phyloP scores from a whole-genome alignment of 2,329 filamentous ascomycete genomes.

The Neofusicoccum cordaticola region DNA sequence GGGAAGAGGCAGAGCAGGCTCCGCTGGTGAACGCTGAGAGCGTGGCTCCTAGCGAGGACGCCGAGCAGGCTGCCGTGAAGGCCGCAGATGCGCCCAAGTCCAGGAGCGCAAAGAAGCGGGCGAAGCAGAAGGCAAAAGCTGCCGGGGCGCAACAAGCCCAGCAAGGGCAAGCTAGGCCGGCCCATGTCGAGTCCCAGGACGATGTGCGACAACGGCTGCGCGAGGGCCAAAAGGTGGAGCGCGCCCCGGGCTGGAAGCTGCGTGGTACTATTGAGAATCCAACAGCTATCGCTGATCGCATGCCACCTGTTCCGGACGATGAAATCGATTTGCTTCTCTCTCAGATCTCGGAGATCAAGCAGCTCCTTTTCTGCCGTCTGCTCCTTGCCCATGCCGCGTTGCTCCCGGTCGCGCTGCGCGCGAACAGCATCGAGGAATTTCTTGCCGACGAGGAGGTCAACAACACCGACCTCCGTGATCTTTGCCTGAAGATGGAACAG shows the following conservation, averaged over 20 bases:
- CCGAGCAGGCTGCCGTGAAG: neutral
- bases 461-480: conserved; percentile 44
- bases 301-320: conserved; percentile 40
- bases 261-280: conserved; percentile 33
- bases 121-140: conserved; percentile 28
- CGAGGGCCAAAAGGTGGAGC: conserved; percentile 39
- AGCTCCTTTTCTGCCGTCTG: conserved; percentile 49
- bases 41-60: neutral
- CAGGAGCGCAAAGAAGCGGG: conserved; percentile 35
- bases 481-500: conserved; percentile 49
- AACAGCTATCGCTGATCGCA: conserved; percentile 29
- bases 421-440: conserved; percentile 47
- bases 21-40: conserved; percentile 18
- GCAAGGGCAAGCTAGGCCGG: conserved; percentile 25
- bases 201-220: conserved; percentile 42
- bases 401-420: conserved; percentile 44
- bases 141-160: conserved; percentile 23
- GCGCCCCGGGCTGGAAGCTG: conserved; percentile 32
- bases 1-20: conserved; percentile 24
- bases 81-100: neutral
- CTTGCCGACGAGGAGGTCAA: conserved; percentile 43
- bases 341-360: conserved; percentile 51
- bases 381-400: conserved; percentile 47
- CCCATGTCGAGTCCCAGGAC: conserved; percentile 43
- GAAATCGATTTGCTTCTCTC: conserved; percentile 44